Evolutionary conservation across 2,329 filamentous ascomycete species (phyloP).

Genomic region (Cryphonectria japonica): DNA sequence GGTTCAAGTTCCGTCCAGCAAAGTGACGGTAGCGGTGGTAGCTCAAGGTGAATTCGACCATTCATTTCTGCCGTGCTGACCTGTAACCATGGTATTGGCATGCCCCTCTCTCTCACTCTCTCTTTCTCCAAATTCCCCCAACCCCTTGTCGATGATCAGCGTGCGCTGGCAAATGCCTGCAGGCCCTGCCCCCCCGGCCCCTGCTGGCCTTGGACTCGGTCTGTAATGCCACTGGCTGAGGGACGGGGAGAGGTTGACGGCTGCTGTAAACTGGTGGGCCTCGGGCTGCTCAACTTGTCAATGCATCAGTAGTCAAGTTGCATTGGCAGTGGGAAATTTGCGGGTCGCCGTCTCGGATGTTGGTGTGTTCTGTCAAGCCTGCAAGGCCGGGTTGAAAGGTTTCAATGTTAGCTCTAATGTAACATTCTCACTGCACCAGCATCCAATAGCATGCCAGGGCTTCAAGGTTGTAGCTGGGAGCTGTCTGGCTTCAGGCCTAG

Average conservation of each 20-base stretch:
- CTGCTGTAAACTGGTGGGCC: neutral
- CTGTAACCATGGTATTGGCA: neutral
- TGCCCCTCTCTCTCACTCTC: neutral
- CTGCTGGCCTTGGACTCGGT: neutral
- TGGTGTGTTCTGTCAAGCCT: neutral
- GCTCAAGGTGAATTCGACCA: neutral
- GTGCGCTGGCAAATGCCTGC: slow-evolving; percentile 9
- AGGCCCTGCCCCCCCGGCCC: neutral
- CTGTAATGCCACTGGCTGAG: neutral
- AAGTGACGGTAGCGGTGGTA: neutral
- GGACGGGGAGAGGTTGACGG: neutral
- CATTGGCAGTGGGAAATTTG: slow-evolving; percentile 5
- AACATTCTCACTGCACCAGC: neutral
- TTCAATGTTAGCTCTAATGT: neutral
- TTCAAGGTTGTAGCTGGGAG: neutral
- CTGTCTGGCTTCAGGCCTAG: neutral
- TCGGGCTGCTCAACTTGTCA: neutral
- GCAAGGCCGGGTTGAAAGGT: neutral
- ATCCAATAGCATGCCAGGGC: neutral
- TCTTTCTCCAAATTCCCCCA: neutral
- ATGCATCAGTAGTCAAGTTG: neutral
- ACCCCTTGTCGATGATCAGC: slow-evolving; percentile 1
- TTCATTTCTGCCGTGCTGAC: neutral
- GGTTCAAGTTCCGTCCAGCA: neutral
- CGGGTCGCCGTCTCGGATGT: neutral